These are phyloP conservation scores for Candida sanyaensis DNA, from an alignment of 1,139 yeast species.

Conservation along the genomic window DNA sequence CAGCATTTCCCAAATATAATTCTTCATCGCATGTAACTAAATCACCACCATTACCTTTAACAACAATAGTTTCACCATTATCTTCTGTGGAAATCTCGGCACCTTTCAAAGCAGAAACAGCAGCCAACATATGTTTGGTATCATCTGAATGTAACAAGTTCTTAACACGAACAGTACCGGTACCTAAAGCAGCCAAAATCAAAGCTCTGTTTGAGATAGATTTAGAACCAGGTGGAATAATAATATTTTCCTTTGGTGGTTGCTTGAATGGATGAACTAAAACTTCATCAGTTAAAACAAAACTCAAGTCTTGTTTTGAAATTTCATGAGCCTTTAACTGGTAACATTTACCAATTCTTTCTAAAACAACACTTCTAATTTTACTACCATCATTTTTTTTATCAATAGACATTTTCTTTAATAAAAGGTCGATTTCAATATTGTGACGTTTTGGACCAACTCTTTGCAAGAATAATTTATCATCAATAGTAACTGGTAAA, in stretches of 20 bases:
- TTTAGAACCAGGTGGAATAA: constrained; percentile 95
- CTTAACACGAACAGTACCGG: constrained; percentile 78
- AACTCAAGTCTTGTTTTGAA: constrained; percentile 74
- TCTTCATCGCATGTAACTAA: constrained; percentile 60
- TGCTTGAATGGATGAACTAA: constrained; percentile 58
- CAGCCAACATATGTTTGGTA: constrained; percentile 91
- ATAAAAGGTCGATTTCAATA: constrained; percentile 70
- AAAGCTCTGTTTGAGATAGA: constrained; percentile 95
- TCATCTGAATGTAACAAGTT: constrained; percentile 94
- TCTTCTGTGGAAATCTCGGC: constrained; percentile 81
- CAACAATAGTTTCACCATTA: constrained; percentile 84
- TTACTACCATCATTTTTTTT: constrained; percentile 93
- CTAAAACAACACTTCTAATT: constrained; percentile 83
- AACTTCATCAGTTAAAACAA: constrained; percentile 83
- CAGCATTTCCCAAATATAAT: constrained; percentile 93
- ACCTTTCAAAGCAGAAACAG: constrained; percentile 76
- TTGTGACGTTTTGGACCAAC: constrained; percentile 62
- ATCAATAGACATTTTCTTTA: constrained; percentile 90
- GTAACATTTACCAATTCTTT: constrained; percentile 83
- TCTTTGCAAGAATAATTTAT: constrained; percentile 62
- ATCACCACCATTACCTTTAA: constrained; percentile 85
- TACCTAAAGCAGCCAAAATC: constrained; percentile 87
- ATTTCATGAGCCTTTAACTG: constrained; percentile 88
- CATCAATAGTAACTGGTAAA: constrained; percentile 78
- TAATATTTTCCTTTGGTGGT: constrained; percentile 44